phyloP scores from a whole-genome alignment of 202 grass and related monocot species.

The Zizania palustris region DNA sequence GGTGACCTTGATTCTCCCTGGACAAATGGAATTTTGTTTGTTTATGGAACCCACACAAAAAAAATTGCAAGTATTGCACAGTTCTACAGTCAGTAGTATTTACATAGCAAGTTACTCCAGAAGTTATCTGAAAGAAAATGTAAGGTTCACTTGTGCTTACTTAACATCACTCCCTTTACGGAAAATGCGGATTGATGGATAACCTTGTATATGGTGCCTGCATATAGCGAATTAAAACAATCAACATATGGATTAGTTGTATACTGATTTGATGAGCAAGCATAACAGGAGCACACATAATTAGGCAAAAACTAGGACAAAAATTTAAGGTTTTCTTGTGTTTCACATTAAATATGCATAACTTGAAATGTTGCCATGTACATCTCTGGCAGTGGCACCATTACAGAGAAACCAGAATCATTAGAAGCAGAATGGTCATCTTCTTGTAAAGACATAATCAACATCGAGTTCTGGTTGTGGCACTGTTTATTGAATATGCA shows the following conservation, averaged over 20 bases:
- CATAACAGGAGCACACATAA: constrained; percentile 12
- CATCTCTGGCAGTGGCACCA: neutral
- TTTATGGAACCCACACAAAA: constrained; percentile 24
- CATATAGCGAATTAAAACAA: constrained; percentile 43
- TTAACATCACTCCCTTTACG: constrained; percentile 92
- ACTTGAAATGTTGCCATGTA: neutral
- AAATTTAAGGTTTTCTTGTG: neutral
- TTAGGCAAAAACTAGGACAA: neutral
- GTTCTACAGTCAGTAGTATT: neutral
- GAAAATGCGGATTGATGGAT: constrained; percentile 97
- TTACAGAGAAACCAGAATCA: neutral
- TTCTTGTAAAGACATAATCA: constrained; percentile 1
- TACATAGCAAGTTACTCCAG: neutral
- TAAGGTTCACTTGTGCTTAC: constrained; percentile 58
- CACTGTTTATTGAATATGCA: constrained; percentile 7
- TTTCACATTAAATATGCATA: constrained; percentile 7
- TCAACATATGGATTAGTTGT: constrained; percentile 4
- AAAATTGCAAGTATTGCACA: constrained; percentile 2
- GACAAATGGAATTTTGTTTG: constrained; percentile 7
- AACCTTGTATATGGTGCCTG: constrained; percentile 97
- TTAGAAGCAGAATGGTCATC: neutral
- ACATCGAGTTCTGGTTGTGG: neutral
- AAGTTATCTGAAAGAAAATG: constrained; percentile 27
- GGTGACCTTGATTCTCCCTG: constrained; percentile 93
- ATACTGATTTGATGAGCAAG: constrained; percentile 24